Evolutionary conservation across 208 protist genomes (phyloP).

Genomic region (Leishmania major): DNA sequence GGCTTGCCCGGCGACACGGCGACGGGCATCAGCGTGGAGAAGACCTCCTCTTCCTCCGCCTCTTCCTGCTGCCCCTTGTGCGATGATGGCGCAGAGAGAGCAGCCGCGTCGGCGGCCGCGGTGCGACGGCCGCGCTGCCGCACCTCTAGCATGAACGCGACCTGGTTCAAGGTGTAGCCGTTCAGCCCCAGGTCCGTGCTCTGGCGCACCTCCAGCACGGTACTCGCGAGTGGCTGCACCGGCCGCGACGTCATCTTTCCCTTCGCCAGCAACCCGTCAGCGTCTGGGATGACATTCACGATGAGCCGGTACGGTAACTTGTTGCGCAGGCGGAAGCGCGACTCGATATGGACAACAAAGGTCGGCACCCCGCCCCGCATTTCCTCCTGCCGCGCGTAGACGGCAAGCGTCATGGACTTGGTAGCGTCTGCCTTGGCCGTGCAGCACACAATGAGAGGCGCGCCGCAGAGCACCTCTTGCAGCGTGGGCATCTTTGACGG

Average conservation of each 20-base stretch:
- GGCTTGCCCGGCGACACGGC: constrained; percentile 17
- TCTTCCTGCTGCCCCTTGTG: not conserved
- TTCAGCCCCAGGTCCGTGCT: constrained; percentile 43
- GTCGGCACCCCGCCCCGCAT: constrained; percentile 69
- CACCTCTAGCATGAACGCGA: constrained; percentile 46
- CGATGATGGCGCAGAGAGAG: constrained; percentile 19
- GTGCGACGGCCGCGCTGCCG: constrained; percentile 26
- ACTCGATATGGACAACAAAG: constrained; percentile 68
- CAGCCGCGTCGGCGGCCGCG: not conserved
- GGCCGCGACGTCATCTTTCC: constrained; percentile 18
- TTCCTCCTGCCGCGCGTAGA: constrained; percentile 56
- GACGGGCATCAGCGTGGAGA: constrained; percentile 24
- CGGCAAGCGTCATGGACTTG: constrained; percentile 27
- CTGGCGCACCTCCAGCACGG: constrained; percentile 47
- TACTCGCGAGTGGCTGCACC: constrained; percentile 23
- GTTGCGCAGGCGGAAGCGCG: constrained; percentile 69
- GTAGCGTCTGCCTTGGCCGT: not conserved
- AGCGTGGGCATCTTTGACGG: constrained; percentile 31
- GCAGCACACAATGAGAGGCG: constrained; percentile 41
- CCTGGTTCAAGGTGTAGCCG: constrained; percentile 31
- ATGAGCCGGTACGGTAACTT: constrained; percentile 69
- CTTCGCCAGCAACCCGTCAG: constrained; percentile 24
- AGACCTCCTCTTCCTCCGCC: constrained; percentile 31
- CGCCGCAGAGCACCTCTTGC: constrained; percentile 45
- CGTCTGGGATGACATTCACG: constrained; percentile 38